A percentile compares a stretch with the other conserved stretches of the same genome.
These are phyloP conservation scores for Cladosporium sp. DNA, from an alignment of 2,329 filamentous ascomycete species.

Conservation along the genomic window DNA sequence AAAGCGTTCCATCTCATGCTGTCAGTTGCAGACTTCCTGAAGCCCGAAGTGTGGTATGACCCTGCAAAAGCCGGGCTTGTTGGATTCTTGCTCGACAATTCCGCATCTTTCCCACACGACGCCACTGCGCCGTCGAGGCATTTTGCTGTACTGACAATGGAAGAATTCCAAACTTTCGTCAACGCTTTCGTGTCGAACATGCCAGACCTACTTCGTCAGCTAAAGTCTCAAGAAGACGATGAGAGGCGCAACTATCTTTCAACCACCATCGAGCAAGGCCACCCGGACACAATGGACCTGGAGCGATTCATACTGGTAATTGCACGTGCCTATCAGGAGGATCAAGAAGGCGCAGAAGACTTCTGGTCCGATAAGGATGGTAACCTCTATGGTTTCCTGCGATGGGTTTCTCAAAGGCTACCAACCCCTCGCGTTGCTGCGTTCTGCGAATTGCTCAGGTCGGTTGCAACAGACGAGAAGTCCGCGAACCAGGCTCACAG, in stretches of 20 bases:
- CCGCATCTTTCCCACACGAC: conserved; percentile 67
- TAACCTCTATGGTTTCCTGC: conserved; percentile 89
- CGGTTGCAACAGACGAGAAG: conserved; percentile 77
- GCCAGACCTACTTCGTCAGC: conserved; percentile 82
- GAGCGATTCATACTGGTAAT: conserved; percentile 92
- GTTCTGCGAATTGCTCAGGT: conserved; percentile 93
- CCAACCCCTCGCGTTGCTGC: conserved; percentile 95
- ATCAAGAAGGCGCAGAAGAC: conserved; percentile 77
- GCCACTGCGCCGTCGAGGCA: conserved; percentile 65
- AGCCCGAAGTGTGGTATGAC: conserved; percentile 81
- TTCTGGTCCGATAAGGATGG: conserved; percentile 94
- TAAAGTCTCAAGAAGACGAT: conserved; percentile 87
- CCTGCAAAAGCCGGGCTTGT: conserved; percentile 80
- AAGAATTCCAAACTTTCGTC: conserved; percentile 80
- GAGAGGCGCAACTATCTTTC: conserved; percentile 60
- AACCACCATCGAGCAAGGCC: conserved; percentile 31
- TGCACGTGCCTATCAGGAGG: conserved; percentile 84
- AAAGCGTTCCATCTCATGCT: conserved; percentile 91
- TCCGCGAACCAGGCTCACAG: conserved; percentile 83
- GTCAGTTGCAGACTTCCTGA: conserved; percentile 78
- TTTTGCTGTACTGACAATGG: conserved; percentile 73
- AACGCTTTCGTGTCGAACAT: conserved; percentile 95
- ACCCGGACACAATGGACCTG: conserved; percentile 57
- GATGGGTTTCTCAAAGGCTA: conserved; percentile 93
- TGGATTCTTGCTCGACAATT: conserved; percentile 78